Conservation (phyloP, 495 filamentous ascomycete genomes). For the Apodospora peruviana region DNA sequence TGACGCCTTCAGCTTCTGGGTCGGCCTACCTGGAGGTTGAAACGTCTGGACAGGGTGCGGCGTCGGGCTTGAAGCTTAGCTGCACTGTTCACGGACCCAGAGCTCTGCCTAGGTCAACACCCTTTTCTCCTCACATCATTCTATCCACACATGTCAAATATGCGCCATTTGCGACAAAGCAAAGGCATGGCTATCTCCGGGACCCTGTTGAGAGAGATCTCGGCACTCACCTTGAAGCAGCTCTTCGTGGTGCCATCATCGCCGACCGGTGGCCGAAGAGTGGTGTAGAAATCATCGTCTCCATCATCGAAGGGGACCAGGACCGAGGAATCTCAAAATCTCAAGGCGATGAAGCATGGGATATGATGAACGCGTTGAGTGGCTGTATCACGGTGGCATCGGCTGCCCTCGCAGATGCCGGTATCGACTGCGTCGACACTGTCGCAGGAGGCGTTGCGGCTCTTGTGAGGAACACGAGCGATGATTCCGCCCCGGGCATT, state of each 20-base stretch:
- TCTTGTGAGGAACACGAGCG: constrained; percentile 46
- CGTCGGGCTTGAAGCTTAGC: constrained; percentile 73
- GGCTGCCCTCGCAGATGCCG: constrained; percentile 92
- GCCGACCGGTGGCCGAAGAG: constrained; percentile 95
- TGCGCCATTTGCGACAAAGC: constrained; percentile 81
- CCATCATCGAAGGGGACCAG: constrained; percentile 83
- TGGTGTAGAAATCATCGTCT: constrained; percentile 86
- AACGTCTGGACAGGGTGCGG: constrained; percentile 43
- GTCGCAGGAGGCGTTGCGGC: constrained; percentile 87
- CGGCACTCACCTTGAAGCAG: constrained; percentile 83
- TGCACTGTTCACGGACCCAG: constrained; percentile 91
- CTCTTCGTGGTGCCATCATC: constrained; percentile 81
- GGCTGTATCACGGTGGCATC: constrained; percentile 92
- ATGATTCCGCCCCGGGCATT: constrained; percentile 39
- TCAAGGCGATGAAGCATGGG: constrained; percentile 61
- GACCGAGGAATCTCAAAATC: constrained; percentile 37
- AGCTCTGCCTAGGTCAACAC: constrained; percentile 79
- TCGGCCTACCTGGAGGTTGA: constrained; percentile 91
- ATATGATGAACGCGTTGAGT: constrained; percentile 76
- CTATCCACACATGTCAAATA: constrained; percentile 92
- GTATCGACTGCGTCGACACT: constrained; percentile 91
- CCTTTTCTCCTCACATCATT: constrained; percentile 85
- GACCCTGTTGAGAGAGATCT: constrained; percentile 85
- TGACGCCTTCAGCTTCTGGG: constrained; percentile 89
- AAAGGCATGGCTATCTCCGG: constrained; percentile 79